Evolutionary conservation across 768 basidiomycete genomes (phyloP).

Genomic region (Panaeolus cyanescens): DNA sequence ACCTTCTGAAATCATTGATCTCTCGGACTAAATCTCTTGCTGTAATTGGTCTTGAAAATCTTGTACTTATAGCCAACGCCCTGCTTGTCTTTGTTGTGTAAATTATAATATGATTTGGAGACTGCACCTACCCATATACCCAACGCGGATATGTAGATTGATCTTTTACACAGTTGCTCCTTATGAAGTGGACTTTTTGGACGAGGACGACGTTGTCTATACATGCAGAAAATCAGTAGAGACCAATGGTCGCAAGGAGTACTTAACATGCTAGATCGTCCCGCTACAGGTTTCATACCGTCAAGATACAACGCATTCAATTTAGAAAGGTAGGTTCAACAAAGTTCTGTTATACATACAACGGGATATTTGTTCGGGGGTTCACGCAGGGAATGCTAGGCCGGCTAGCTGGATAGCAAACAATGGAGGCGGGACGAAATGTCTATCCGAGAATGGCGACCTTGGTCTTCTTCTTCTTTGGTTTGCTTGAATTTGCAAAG

Average conservation of each 20-base stretch:
- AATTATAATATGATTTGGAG: too few relatives aligned
- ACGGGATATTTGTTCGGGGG: slow-evolving; percentile 3
- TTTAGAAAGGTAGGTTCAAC: background rate
- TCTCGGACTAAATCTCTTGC: slow-evolving; percentile 43
- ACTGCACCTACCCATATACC: too few relatives aligned
- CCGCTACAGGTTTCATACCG: background rate
- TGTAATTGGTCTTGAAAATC: background rate
- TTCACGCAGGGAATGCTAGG: background rate
- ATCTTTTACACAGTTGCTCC: too few relatives aligned
- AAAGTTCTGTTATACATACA: slow-evolving; percentile 13
- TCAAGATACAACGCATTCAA: background rate
- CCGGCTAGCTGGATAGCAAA: background rate
- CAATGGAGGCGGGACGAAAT: slow-evolving; percentile 7
- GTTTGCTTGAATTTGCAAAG: slow-evolving; percentile 62
- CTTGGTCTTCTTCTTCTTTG: slow-evolving; percentile 84
- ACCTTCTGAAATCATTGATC: slow-evolving; percentile 54
- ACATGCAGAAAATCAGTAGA: slow-evolving; percentile 18
- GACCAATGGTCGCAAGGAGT: slow-evolving; percentile 18
- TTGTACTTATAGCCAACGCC: too few relatives aligned
- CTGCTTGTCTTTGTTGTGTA: too few relatives aligned
- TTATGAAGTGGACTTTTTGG: too few relatives aligned
- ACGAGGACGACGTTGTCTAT: slow-evolving; percentile 13
- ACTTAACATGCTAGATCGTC: slow-evolving; percentile 18
- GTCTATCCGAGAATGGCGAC: slow-evolving; percentile 62
- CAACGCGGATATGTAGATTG: too few relatives aligned